phyloP scores from a whole-genome alignment of 2,329 filamentous ascomycete genomes.

The Cryphonectria carpinicola region DNA sequence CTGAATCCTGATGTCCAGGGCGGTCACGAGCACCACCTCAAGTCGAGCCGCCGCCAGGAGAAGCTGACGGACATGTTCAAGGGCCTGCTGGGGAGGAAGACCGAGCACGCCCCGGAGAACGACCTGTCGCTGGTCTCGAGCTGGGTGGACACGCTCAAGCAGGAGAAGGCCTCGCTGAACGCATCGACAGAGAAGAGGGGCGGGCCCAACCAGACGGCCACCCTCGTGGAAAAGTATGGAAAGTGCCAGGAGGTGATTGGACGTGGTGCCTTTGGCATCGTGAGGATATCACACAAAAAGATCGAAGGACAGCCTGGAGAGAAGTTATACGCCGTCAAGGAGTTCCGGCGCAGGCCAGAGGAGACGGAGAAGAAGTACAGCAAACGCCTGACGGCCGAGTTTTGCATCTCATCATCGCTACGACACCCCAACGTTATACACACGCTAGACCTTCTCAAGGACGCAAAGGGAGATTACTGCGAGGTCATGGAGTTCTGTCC shows the following conservation, averaged over 20 bases:
- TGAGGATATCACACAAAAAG: constrained; percentile 95
- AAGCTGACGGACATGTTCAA: constrained; percentile 93
- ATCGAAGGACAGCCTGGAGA: constrained; percentile 79
- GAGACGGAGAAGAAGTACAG: constrained; percentile 98
- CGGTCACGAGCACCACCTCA: constrained; percentile 84
- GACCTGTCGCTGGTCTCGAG: constrained; percentile 91
- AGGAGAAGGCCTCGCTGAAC: constrained; percentile 74
- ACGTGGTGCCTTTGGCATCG: constrained; percentile 94
- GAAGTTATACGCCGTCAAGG: constrained; percentile 96
- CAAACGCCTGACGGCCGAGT: constrained; percentile 95
- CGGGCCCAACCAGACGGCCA: constrained; percentile 73
- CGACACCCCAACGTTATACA: constrained; percentile 98
- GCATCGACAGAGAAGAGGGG: constrained; percentile 73
- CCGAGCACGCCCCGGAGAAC: constrained; percentile 72
- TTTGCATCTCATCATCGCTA: constrained; percentile 96
- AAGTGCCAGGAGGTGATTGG: constrained; percentile 98
- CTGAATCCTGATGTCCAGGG: constrained; percentile 59
- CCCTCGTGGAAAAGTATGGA: constrained; percentile 93
- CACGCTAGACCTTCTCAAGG: constrained; percentile 91
- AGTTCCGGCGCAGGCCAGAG: constrained; percentile 91
- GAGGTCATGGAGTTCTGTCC: constrained; percentile 99
- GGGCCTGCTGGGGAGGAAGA: constrained; percentile 82
- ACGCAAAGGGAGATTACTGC: constrained; percentile 96
- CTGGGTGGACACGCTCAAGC: constrained; percentile 93
- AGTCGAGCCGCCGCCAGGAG: constrained; percentile 88